Evolutionary conservation across 257 asterid genomes (phyloP).

Genomic region (Salvia miltiorrhiza): DNA sequence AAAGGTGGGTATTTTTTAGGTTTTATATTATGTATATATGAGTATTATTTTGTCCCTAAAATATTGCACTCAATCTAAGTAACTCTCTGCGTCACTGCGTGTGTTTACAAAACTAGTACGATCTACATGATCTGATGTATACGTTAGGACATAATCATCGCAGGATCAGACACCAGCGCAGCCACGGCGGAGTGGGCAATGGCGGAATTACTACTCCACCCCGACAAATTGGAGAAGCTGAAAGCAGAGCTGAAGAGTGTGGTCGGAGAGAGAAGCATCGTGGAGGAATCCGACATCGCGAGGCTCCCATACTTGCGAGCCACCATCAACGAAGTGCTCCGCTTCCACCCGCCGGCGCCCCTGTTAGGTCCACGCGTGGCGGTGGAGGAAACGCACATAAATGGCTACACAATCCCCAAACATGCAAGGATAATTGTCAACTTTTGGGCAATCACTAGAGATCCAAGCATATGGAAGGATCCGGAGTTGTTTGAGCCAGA

Average conservation of each 20-base stretch:
- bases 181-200: conserved; percentile 27
- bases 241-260: neutral
- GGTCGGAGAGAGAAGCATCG: neutral
- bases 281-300: neutral
- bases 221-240: neutral
- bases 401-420: neutral
- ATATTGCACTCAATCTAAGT: too few species aligned
- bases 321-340: neutral
- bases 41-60: too few species aligned
- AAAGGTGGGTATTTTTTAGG: too few species aligned
- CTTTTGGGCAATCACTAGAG: neutral
- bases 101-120: too few species aligned
- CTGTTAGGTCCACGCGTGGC: neutral
- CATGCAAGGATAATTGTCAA: neutral
- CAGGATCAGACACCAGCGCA: neutral
- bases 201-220: conserved; percentile 28
- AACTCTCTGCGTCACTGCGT: too few species aligned
- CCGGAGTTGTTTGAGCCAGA: neutral
- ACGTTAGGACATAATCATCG: neutral
- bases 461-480: neutral
- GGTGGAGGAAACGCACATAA: neutral
- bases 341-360: neutral
- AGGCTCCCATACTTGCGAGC: neutral
- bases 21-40: too few species aligned
- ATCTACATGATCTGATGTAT: too few species aligned